Conservation (phyloP, 2,329 filamentous ascomycete species). For the Apiospora pterosperma region DNA sequence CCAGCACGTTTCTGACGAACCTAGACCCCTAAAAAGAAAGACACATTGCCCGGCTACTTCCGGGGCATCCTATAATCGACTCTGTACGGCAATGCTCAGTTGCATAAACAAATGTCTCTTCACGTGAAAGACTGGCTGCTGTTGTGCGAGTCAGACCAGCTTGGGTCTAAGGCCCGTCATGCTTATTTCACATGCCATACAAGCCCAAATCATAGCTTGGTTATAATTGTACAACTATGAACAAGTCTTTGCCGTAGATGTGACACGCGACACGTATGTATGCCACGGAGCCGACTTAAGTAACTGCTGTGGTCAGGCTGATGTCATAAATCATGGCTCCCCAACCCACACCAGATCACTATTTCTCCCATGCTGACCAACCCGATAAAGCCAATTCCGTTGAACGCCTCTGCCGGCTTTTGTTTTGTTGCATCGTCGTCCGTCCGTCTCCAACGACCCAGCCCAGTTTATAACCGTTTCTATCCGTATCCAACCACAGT, state of each 20-base stretch:
- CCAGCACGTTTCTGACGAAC: no score
- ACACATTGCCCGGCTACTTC: neutral
- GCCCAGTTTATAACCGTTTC: neutral
- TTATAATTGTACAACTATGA: neutral
- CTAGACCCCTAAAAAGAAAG: neutral
- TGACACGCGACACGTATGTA: neutral
- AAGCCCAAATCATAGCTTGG: neutral
- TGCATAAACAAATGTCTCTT: neutral
- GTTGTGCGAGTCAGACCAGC: neutral
- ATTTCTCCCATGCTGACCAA: neutral
- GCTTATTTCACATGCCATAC: neutral
- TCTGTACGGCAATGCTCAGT: neutral
- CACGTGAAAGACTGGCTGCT: neutral
- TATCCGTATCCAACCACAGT: conserved; percentile 9
- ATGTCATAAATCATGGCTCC: neutral
- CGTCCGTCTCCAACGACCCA: neutral
- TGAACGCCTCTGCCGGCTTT: neutral
- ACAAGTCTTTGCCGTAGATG: neutral
- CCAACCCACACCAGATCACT: neutral
- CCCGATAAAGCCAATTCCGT: neutral
- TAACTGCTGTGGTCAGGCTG: neutral
- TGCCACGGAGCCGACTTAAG: neutral
- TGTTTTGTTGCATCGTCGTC: neutral
- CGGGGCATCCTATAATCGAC: neutral
- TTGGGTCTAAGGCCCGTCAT: neutral